Evolutionary conservation across 2,329 filamentous ascomycete genomes (phyloP).

Genomic region (Pestalotiopsis sp.): DNA sequence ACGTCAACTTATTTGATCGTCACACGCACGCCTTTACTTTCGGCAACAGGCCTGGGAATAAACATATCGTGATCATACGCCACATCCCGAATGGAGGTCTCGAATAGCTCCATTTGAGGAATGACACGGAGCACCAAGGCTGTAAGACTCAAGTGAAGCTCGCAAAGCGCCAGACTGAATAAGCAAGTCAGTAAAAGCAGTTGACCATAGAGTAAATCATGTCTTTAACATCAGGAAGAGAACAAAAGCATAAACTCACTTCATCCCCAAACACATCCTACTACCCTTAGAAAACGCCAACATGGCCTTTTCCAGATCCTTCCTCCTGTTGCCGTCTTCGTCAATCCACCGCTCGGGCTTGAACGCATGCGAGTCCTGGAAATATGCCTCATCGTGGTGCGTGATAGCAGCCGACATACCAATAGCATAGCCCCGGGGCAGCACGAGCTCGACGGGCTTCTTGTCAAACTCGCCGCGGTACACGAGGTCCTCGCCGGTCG

Average conservation of each 20-base stretch:
- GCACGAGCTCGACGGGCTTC: constrained; percentile 18
- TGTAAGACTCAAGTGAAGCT: constrained; percentile 28
- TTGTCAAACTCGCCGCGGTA: constrained; percentile 21
- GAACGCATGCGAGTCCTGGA: constrained; percentile 22
- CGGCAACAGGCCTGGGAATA: constrained; percentile 13
- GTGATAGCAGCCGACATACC: constrained; percentile 24
- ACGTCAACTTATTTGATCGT: constrained; percentile 22
- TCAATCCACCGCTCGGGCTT: constrained; percentile 27
- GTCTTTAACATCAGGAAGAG: too few relatives aligned
- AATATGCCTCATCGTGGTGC: constrained; percentile 22
- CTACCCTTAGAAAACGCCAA: constrained; percentile 1
- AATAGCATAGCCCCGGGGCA: constrained; percentile 22
- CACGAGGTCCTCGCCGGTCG: constrained; percentile 21
- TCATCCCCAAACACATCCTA: constrained; percentile 6
- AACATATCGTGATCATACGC: constrained; percentile 23
- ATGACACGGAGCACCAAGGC: constrained; percentile 30
- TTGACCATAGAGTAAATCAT: too few relatives aligned
- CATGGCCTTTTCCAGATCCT: constrained; percentile 2
- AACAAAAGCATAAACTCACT: neutral
- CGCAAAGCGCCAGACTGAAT: constrained; percentile 31
- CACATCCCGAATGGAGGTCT: constrained; percentile 29
- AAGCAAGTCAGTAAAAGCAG: neutral
- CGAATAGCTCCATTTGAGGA: constrained; percentile 25
- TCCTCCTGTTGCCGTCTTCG: constrained; percentile 13
- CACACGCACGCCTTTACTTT: constrained; percentile 20